Percentiles rank a stretch among this genome's conserved stretches.
Evolutionary conservation across 345 rosid genomes (phyloP).

Genomic region (Garcia nutans): DNA sequence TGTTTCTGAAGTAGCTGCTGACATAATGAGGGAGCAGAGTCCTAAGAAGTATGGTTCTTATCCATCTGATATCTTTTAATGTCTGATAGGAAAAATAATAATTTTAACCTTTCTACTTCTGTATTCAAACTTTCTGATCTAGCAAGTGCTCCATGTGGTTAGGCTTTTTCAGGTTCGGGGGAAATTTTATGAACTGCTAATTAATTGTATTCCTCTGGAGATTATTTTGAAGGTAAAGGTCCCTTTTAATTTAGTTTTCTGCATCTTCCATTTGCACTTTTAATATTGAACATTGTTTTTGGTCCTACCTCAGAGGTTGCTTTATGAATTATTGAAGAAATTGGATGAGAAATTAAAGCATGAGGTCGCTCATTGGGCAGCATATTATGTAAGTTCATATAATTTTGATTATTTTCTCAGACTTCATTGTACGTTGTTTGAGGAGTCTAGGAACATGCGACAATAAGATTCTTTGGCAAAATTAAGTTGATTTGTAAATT

Average conservation of each 20-base stretch:
- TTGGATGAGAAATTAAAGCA: conserved; percentile 90
- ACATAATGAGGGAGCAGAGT: conserved; percentile 93
- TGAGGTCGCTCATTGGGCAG: conserved; percentile 96
- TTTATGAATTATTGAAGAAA: conserved; percentile 77
- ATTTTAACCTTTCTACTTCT: background rate
- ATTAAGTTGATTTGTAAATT: background rate
- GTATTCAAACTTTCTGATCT: conserved; percentile 15
- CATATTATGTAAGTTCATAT: conserved; percentile 71
- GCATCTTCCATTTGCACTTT: background rate
- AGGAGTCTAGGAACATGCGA: background rate
- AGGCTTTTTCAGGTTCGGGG: conserved; percentile 94
- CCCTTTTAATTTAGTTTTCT: background rate
- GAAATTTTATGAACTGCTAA: conserved; percentile 76
- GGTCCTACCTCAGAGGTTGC: conserved; percentile 54
- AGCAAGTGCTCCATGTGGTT: conserved; percentile 14
- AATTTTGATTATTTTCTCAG: background rate
- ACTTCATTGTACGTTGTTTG: background rate
- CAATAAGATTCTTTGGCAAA: background rate
- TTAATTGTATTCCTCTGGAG: conserved; percentile 90
- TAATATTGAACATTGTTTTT: conserved; percentile 14
- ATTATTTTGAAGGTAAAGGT: conserved; percentile 68
- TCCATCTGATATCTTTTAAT: conserved; percentile 1
- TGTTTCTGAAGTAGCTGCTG: conserved; percentile 78
- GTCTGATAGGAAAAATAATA: background rate
- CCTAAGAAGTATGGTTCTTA: conserved; percentile 60